Percentiles rank a stretch among this genome's conserved stretches.
These are phyloP conservation scores for Epichloe gansuensis DNA, from an alignment of 2,329 filamentous ascomycete genomes.

Conservation along the genomic window DNA sequence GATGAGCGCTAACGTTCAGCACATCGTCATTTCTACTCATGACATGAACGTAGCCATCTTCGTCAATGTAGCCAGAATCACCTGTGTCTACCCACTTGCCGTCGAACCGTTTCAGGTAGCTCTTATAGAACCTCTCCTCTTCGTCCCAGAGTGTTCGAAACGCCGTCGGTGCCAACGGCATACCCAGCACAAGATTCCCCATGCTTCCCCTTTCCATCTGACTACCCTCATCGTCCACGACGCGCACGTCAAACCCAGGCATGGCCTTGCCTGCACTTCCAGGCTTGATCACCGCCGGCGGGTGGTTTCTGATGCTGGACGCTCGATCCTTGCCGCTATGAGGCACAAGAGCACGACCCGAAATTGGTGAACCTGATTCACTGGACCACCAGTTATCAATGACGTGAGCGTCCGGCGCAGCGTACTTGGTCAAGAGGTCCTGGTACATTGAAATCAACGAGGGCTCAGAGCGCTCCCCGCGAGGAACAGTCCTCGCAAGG, in stretches of 20 bases:
- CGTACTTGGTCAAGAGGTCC: slow-evolving; percentile 54
- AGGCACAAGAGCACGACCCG: slow-evolving; percentile 42
- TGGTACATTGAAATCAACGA: slow-evolving; percentile 76
- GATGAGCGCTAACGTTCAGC: slow-evolving; percentile 90
- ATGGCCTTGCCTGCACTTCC: slow-evolving; percentile 84
- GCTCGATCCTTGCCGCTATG: slow-evolving; percentile 43
- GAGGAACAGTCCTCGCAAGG: slow-evolving; percentile 64
- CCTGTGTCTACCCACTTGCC: slow-evolving; percentile 85
- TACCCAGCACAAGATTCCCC: slow-evolving; percentile 81
- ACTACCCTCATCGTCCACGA: slow-evolving; percentile 69
- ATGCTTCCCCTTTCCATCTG: slow-evolving; percentile 62
- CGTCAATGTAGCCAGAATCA: slow-evolving; percentile 77
- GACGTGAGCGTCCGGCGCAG: slow-evolving; percentile 44
- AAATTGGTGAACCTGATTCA: slow-evolving; percentile 46
- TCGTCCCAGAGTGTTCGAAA: slow-evolving; percentile 82
- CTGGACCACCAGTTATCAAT: slow-evolving; percentile 53
- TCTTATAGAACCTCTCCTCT: slow-evolving; percentile 71
- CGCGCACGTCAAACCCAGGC: slow-evolving; percentile 79
- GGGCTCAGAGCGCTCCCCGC: slow-evolving; percentile 81
- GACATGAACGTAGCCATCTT: slow-evolving; percentile 54
- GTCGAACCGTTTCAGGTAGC: slow-evolving; percentile 71
- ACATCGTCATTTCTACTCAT: slow-evolving; percentile 68
- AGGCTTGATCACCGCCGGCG: slow-evolving; percentile 52
- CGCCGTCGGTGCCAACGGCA: slow-evolving; percentile 74
- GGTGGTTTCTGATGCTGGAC: slow-evolving; percentile 26